Base-by-base conservation (phyloP, 1,284 basidiomycete species). In the Golubevia pallescens region DNA sequence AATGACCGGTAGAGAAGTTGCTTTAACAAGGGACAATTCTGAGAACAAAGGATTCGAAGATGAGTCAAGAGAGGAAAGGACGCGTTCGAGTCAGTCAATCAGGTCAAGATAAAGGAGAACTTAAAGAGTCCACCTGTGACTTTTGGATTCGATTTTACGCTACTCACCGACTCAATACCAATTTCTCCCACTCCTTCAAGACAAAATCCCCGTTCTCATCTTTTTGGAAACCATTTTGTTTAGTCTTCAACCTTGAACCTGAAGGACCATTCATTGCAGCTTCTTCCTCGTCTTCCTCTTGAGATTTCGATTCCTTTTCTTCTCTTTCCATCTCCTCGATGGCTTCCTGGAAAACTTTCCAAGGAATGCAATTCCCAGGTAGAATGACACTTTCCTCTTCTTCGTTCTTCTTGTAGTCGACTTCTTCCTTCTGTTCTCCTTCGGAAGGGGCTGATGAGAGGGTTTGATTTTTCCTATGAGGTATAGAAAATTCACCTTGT, bases 401-500 rank as follows among this genome's bases (percentile, higher is more conserved):
- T 16, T 13, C 42, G 8, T 16, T 16, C 16, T 48, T 48, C 53
- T 23, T 28, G 23, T 14, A 24, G 4, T 34, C 55, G 10, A 13
- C 5, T 24, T 57, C 55, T 14, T 10, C n/a, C 23, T 10, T 14
- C 28, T 28, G 28, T 28, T 28, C 28, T 14, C 13, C 10, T 24
- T 24, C 55, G 23, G 23, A 24, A 16, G 55, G 32, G n/a, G n/a
- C 13, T 28, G 28, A 28, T 28, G 28, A 28, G n/a, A 57, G 23
- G 10, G 10, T 13, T 24, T 24, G 10, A 10, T n/a, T n/a, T 24
- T 24, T 57, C 10, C 13, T 34, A 13, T 24, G 32, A 24, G 55
- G 23, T 13, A 80, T 70, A 16, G 66, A 69, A 68, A 77, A 84
- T 57, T 77, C 70, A 28, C 81, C 82, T 62, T 85, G 82, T 16